Conservation (phyloP, 768 basidiomycete species). For the Hirschioporus abietinus region DNA sequence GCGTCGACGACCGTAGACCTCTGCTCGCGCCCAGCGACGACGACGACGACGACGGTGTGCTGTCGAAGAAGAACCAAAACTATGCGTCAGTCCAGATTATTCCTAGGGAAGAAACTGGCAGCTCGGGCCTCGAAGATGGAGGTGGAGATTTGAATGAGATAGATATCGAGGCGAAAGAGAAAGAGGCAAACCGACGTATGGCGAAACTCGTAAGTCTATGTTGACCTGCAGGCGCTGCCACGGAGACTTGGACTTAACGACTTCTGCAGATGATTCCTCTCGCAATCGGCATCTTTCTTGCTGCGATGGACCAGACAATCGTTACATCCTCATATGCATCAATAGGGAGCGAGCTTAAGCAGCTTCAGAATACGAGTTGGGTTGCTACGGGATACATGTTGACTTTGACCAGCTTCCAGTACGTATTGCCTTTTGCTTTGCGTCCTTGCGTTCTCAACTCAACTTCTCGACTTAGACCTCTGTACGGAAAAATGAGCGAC, state of each 20-base stretch:
- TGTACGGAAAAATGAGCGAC: conserved; percentile 59
- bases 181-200: background rate
- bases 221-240: background rate
- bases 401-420: conserved; percentile 59
- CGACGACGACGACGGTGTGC: background rate
- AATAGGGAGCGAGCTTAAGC: conserved; percentile 44
- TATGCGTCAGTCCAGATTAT: background rate
- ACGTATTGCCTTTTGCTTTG: conserved; percentile 15
- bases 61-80: background rate
- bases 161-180: background rate
- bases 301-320: conserved; percentile 29
- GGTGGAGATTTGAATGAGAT: background rate
- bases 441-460: background rate
- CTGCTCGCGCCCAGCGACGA: background rate
- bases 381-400: conserved; percentile 61
- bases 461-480: conserved; percentile 33
- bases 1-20: background rate
- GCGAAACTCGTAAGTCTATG: background rate
- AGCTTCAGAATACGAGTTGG: conserved; percentile 63
- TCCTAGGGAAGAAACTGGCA: background rate
- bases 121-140: background rate
- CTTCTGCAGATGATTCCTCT: conserved; percentile 23
- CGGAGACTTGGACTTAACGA: background rate
- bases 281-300: conserved; percentile 26
- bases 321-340: conserved; percentile 28